These are phyloP conservation scores for Fusarium buharicum DNA, from an alignment of 2,329 filamentous ascomycete species.

Conservation along the genomic window DNA sequence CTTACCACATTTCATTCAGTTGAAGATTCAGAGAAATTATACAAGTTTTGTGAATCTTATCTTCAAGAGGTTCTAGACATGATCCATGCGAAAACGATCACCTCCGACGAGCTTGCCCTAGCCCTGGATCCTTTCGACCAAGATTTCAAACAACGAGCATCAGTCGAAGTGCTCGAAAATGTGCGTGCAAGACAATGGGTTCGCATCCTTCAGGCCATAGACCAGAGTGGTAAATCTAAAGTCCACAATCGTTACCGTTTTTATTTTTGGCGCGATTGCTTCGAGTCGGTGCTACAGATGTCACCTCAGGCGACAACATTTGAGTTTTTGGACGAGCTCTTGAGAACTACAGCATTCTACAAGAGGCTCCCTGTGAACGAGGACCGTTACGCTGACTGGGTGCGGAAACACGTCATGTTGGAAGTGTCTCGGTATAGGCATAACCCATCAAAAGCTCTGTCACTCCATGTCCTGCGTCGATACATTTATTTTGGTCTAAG, in stretches of 20 bases:
- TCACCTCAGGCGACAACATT: conserved; percentile 25
- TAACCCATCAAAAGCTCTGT: background rate
- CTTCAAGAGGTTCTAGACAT: conserved; percentile 12
- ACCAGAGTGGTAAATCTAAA: conserved; percentile 1
- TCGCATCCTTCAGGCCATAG: conserved; percentile 24
- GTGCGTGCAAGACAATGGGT: conserved; percentile 19
- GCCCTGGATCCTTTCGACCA: conserved; percentile 36
- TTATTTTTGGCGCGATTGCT: conserved; percentile 26
- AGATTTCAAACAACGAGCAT: conserved; percentile 3
- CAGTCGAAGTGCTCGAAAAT: conserved; percentile 14
- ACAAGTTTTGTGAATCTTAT: conserved; percentile 18
- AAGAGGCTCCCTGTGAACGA: conserved; percentile 6
- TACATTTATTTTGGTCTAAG: conserved; percentile 19
- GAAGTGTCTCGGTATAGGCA: conserved; percentile 1
- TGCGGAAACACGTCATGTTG: conserved; percentile 15
- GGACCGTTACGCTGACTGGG: conserved; percentile 12
- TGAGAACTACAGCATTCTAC: conserved; percentile 14
- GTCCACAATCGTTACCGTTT: conserved; percentile 17
- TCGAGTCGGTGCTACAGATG: conserved; percentile 22
- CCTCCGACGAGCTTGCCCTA: conserved; percentile 28
- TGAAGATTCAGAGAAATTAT: conserved; percentile 7
- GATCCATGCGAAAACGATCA: conserved; percentile 22
- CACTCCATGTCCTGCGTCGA: conserved; percentile 16
- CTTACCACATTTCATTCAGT: conserved; percentile 3
- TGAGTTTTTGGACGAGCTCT: conserved; percentile 20